Evolutionary conservation across 495 filamentous ascomycete genomes (phyloP), one percentile per base, ranked within the genome.

Genomic region (Hypoxylon fragiforme): DNA sequence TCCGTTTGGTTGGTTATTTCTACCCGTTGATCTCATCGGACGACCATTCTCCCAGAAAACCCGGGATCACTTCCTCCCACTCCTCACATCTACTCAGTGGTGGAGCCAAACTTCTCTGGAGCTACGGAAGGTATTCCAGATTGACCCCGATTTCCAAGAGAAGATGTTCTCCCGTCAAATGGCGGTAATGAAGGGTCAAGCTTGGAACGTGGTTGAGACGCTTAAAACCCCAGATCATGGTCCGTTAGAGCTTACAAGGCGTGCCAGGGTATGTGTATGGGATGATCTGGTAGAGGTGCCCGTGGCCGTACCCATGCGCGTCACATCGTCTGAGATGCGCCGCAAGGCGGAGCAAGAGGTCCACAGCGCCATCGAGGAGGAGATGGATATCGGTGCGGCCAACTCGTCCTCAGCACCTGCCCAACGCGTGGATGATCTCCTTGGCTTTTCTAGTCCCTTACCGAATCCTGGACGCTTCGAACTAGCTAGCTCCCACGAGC

Each of bases 121-220:
- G 18, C 74, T 98, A 28, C 85, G 92, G 8, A 77, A 81, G 35
- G 82, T 95, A 16, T 98, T 98, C 63, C 84, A 87, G 55, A 84
- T 92, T 66, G 94, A 98, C 66, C 82, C 89, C 0, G 94, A 97
- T 70, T 98, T 98, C 68, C 89, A 97, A 63, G 94, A 98, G 72
- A 85, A 88, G 70, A 98, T 98, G 94, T 98, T 95, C 70, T 90
- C 90, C 13, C 81, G 88, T 44, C 94, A 98, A 64, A 96, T 97
- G 39, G 92, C 95, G 1, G 94, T 98, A 32, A 94, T 98, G 89
- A 98, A 98, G 73, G 94, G 94, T 3, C 94, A 98, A 64, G 94
- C 95, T 7, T 98, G 92, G 89, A 98, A 98, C 70, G 94, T 98
- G 2, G 91, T 98, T 7, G 94, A 98, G 74, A 96, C 92, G 8